Base-by-base conservation (phyloP, 108 stramenopile species). In the Cafeteria roenbergensis region DNA sequence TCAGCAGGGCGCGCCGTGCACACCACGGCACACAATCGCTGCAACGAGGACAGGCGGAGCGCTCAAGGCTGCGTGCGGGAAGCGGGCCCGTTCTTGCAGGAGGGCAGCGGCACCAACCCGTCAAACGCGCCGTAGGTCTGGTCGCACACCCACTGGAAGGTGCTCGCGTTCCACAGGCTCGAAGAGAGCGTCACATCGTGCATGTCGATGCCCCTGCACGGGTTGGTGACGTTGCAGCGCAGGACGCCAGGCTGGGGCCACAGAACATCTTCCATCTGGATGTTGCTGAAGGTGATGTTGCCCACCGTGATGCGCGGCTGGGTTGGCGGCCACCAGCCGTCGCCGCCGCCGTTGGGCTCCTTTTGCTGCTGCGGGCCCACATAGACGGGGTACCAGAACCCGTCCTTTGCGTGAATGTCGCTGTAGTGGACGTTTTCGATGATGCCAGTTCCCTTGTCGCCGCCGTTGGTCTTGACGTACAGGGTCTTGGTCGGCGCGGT, bases 281-380 rank as follows among this genome's bases (percentile, higher is more conserved):
- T 48, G 12, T 17, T 17, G 42, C 12, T 12, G 42, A 48, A 12
- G 42, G 42, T 12, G 17, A 48, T 48, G 42, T 48, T 48, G 12
- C 42, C 12, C 42, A 48, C 17, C 12, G 42, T 48, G 12, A 48
- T 17, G 12, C 17, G 12, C 12, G 42, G 42, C 42, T 12, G 12
- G 17, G 42, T 48, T 6, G 42, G 12, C 12, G 42, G 42, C 42
- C 42, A 48, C 42, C 42, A 48, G 42, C 42, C 42, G 12, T 48
- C 42, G 12, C 26, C 26, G 24, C 30, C 62, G 24, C 30, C 62
- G 42, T 31, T 20, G 12, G 65, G 65, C 48, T 66, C 12, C n/a
- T 54, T 17, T 54, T 66, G 65, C 48, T 66, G 65, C 28, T 66
- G 65, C 6, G 65, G 65, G 24, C 65, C 65, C 24, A 66, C 28